Base-by-base conservation (phyloP, 2,329 filamentous ascomycete species). In the Aspergillus fumigatiaffinis region DNA sequence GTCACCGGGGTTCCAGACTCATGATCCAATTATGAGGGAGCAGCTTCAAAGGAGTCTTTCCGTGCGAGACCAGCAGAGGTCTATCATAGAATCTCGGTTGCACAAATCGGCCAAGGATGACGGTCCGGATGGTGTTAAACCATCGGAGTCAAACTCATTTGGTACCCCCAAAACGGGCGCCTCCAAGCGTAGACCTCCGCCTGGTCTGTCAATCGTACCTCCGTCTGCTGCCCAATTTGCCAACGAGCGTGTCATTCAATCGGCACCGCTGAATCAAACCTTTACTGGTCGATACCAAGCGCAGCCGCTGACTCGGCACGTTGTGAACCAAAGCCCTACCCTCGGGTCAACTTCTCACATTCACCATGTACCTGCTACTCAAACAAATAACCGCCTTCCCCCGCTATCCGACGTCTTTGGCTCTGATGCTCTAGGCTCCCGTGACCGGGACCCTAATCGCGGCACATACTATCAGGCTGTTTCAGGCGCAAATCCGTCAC, bases 401-500 rank as follows among this genome's bases (percentile, higher is more conserved):
- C 93, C 94, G 2, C 94, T 99, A 57, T 88, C 91, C 41, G 94
- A 97, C 70, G 94, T 99, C 14, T 97, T 99, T 69, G 91, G 90
- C 26, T 79, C 82, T 20, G 90, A 95, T 68, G 83, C 87, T 35
- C 80, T 96, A 41, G 80, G 81, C 46, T 66, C 73, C 12, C 70
- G 61, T 55, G 76, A 72, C 53, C 71, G 68, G 52, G 73, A 71
- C 59, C 67, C 55, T 52, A 72, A 64, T 60, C 73, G 69, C 51
- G 68, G 68, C 20, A 66, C 68, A 28, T 68, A 69, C 44, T 77
- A 64, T 80, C 85, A 65, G 75, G 84, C 64, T 80, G 87, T 76
- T 77, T 84, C 68, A 77, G 91, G 72, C 60, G 87, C 73, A 76
- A 87, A 80, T 77, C 89, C 74, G 63, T 85, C 79, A 65, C 88